These are phyloP conservation scores for Asclepias syriaca DNA, from an alignment of 257 asterid species.

Conservation along the genomic window DNA sequence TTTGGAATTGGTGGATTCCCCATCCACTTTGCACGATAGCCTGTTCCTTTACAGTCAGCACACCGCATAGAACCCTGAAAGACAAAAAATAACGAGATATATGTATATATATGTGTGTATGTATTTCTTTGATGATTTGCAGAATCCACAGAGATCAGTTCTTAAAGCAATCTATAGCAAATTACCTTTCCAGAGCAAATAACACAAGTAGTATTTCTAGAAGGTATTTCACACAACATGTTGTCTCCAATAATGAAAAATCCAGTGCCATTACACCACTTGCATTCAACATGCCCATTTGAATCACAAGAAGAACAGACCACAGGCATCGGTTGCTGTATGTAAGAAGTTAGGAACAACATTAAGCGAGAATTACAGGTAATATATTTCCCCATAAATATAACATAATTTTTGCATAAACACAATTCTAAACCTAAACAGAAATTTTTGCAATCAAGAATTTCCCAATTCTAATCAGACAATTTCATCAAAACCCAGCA, in stretches of 20 bases:
- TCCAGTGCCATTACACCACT: constrained; percentile 94
- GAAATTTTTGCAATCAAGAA: neutral
- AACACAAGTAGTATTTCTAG: constrained; percentile 75
- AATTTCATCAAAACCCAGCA: neutral
- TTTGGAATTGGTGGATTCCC: constrained; percentile 57
- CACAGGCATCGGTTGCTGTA: constrained; percentile 88
- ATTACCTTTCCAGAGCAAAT: constrained; percentile 80
- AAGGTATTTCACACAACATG: constrained; percentile 93
- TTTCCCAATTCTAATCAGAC: neutral
- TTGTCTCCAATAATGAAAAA: constrained; percentile 91
- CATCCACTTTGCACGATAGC: constrained; percentile 91
- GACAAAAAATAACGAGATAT: neutral
- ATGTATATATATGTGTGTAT: too few species aligned
- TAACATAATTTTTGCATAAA: neutral
- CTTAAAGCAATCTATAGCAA: neutral
- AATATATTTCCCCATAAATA: neutral
- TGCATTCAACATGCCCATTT: constrained; percentile 77
- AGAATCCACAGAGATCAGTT: neutral
- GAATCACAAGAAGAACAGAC: constrained; percentile 72
- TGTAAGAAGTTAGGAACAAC: constrained; percentile 8
- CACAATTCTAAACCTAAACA: neutral
- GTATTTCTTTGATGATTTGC: neutral
- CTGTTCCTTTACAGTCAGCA: constrained; percentile 86
- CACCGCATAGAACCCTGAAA: constrained; percentile 72
- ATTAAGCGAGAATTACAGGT: constrained; percentile 6